Conservation (phyloP, 257 asterid genomes). For the Solanum sejunctum region DNA sequence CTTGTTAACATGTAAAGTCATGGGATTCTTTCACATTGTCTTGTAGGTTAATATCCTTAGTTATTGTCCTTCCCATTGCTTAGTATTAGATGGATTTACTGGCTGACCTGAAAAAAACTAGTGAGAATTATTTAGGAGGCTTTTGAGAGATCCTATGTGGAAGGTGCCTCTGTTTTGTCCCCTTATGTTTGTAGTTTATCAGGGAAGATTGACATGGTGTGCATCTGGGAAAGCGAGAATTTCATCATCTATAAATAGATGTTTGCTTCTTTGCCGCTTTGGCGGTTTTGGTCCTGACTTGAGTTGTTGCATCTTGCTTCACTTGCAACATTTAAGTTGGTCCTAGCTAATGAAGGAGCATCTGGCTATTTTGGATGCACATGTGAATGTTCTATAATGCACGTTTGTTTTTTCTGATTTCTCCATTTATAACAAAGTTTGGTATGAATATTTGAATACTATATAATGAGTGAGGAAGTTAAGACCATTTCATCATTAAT, state of each 20-base stretch:
- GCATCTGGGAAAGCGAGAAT: background rate
- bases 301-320: background rate
- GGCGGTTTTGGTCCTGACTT: background rate
- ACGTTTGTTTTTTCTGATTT: background rate
- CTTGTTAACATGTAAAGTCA: background rate
- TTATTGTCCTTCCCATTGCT: background rate
- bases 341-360: background rate
- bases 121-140: background rate
- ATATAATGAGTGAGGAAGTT: background rate
- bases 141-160: background rate
- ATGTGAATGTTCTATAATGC: background rate
- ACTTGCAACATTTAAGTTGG: background rate
- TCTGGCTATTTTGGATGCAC: background rate
- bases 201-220: background rate
- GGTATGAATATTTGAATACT: background rate
- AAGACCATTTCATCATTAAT: background rate
- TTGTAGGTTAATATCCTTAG: background rate
- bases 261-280: background rate
- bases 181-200: background rate
- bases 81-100: background rate
- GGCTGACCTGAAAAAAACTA: background rate
- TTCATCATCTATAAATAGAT: background rate
- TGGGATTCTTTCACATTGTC: background rate
- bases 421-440: background rate
- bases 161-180: background rate